Conservation (phyloP, 164 flowering plant genomes). For the Nymphaea thermarum region DNA sequence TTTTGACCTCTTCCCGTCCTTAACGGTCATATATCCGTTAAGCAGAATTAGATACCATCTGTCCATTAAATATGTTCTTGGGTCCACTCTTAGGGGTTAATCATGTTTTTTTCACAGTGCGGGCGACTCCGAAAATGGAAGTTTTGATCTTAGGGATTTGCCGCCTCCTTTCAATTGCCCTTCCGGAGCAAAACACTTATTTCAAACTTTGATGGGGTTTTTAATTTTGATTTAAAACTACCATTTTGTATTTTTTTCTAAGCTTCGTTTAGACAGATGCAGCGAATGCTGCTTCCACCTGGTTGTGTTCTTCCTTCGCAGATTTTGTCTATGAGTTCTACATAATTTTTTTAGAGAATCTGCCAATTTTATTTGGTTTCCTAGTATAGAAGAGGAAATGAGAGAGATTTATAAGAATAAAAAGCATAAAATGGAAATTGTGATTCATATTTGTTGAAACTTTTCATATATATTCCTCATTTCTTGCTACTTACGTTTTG, state of each 20-base stretch:
- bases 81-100: background rate
- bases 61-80: background rate
- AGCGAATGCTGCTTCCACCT: no score
- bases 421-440: background rate
- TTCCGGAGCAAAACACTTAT: background rate
- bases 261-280: no score
- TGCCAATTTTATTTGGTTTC: background rate
- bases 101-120: background rate
- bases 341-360: background rate
- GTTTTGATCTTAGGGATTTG: background rate
- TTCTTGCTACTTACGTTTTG: no score
- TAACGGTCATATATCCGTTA: background rate
- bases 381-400: background rate
- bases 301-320: no score
- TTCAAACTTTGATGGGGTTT: background rate
- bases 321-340: no score
- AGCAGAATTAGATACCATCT: background rate
- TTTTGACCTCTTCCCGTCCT: background rate
- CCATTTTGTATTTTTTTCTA: no score
- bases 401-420: background rate
- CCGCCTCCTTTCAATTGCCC: background rate
- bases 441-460: no score
- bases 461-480: no score
- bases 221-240: no score
- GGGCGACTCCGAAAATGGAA: background rate